These are phyloP conservation scores for Wolfiporia cocos DNA, from an alignment of 1,284 basidiomycete genomes.

Conservation along the genomic window DNA sequence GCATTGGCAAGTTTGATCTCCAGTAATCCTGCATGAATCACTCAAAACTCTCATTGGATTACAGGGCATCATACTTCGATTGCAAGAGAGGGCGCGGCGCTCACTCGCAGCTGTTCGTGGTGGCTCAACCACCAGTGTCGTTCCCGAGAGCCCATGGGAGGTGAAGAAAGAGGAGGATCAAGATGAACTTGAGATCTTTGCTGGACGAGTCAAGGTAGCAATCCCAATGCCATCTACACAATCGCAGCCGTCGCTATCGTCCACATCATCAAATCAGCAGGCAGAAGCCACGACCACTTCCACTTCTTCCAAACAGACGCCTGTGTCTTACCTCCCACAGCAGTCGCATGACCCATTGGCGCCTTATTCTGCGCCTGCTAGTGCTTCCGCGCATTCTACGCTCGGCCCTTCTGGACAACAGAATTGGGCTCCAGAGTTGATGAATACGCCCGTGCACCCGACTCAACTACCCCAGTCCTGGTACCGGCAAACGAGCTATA, in stretches of 20 bases:
- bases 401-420: no score
- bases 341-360: not conserved
- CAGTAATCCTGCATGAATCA: not conserved
- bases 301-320: not conserved
- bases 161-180: conserved; percentile 37
- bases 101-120: conserved; percentile 16
- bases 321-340: not conserved
- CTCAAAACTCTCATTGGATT: no score
- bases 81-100: conserved; percentile 24
- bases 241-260: conserved; percentile 9
- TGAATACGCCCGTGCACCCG: no score
- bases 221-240: conserved; percentile 35
- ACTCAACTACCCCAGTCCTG: no score
- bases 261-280: not conserved
- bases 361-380: no score
- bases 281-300: conserved; percentile 7
- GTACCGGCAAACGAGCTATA: no score
- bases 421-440: no score
- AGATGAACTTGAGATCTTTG: conserved; percentile 63
- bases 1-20: conserved; percentile 22
- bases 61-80: conserved; percentile 21
- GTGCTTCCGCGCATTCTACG: no score
- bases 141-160: conserved; percentile 18
- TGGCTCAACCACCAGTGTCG: conserved; percentile 7
- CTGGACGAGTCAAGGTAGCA: conserved; percentile 29